Evolutionary conservation across 148 eudicot species (phyloP), one percentile per base, ranked within the genome.

Genomic region (Spergularia bocconei): DNA sequence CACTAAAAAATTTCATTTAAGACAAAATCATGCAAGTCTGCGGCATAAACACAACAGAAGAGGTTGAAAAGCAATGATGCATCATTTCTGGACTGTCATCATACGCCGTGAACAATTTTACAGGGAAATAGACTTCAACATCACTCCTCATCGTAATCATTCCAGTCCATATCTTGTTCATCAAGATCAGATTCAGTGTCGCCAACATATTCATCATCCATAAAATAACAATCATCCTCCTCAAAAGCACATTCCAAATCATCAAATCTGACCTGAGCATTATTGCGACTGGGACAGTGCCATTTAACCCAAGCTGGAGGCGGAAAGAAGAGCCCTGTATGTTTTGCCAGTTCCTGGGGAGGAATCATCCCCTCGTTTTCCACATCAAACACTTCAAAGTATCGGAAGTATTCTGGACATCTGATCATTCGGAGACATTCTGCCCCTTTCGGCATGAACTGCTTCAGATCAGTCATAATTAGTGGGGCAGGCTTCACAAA

Each of bases 301-400:
- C 77, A 74, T 17, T 63, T 74, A 51, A 51, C 60, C 77, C 69
- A 73, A 44, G 65, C 15, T 2, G 75, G 75, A 20, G 75, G 75
- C 0, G 75, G 75, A n/a, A 73, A 73, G 17, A 60, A 73, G 14
- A 73, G 9, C 39, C 67, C 54, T 21, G 56, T 72, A 50, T 60
- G 61, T 63, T 36, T 36, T 11, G 67, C 9, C 44, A 63, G 29
- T 41, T 29, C 44, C 67, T 29, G 44, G 16, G 12, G 29, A 63
- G 44, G 19, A 4, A 13, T 33, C 67, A 63, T 29, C 16, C 29
- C 44, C 67, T 29, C n/a, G 16, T 15, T n/a, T 14, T 63, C 67
- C 41, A 25, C 67, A 63, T 63, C 67, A 63, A 63, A 63, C 44
- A 63, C 6, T 14, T 29, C 67, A 63, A 63, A 63, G 17, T 63